Evolutionary conservation across 805 yeast genomes (phyloP), one percentile per base, ranked within the genome.

Genomic region (Torulaspora indica): DNA sequence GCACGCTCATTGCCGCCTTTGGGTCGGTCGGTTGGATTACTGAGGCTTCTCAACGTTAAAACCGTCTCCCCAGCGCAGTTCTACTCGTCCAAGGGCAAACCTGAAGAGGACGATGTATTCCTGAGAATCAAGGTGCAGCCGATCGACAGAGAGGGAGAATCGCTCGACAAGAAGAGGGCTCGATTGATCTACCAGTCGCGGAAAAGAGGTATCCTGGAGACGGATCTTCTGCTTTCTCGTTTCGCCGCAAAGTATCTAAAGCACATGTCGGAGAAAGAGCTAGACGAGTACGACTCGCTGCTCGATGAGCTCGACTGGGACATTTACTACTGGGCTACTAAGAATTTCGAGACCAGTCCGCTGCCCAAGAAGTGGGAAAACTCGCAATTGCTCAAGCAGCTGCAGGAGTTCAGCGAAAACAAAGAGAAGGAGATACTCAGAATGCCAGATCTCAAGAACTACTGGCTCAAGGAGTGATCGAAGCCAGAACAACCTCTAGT

Each of bases 301-400:
- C 73, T 93, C 60, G 95, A 93, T 64, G 95, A 91, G 66, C 78
- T 91, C n/a, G 98, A 93, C 66, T 93, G 98, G 98, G 98, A 93
- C 66, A 90, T 93, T 48, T 93, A 87, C 66, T 93, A 93, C 70
- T 91, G 98, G 98, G 95, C 95, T 20, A 88, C 97, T 2, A 78
- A 77, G 53, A 87, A 90, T 63, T 85, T 69, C 57, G 80, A 78
- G 28, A 79, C 85, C 14, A 85, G 90, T 37, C 95, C 95, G 10
- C 72, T 91, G 51, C 97, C 98, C 12, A 88, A 85, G 32, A 77
- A 77, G 60, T 93, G 96, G 96, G 73, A 80, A 60, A 60, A 82
- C 46, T 78, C 85, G 9, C 69, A 75, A 54, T 70, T 91, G 31
- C 72, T 91, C 70, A 61, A 62, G 43, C 61, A 73, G 67, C 70